Percentiles rank a stretch among this genome's conserved stretches.
Evolutionary conservation across 2,329 filamentous ascomycete species (phyloP).

Genomic region (Pseudogymnoascus sp.): DNA sequence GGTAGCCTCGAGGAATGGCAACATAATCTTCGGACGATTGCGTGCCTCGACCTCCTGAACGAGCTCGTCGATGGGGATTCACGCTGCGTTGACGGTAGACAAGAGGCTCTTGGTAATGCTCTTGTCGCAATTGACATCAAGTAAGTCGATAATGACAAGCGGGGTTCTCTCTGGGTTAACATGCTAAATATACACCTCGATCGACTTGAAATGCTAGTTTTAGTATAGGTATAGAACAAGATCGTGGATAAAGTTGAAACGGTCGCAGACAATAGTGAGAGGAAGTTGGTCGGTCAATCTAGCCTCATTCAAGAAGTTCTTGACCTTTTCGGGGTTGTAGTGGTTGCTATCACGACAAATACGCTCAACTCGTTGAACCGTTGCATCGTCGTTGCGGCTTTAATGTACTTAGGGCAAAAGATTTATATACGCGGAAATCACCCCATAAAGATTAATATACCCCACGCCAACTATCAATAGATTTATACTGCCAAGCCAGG

Average conservation of each 20-base stretch:
- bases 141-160: slow-evolving; percentile 81
- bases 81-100: slow-evolving; percentile 70
- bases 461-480: too few relatives aligned
- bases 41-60: slow-evolving; percentile 91
- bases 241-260: slow-evolving; percentile 98
- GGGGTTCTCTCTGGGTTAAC: slow-evolving; percentile 90
- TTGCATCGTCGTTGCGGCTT: slow-evolving; percentile 86
- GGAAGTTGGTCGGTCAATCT: slow-evolving; percentile 86
- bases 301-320: slow-evolving; percentile 98
- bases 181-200: slow-evolving; percentile 94
- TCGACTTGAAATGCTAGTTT: slow-evolving; percentile 98
- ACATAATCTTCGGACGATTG: slow-evolving; percentile 87
- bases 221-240: slow-evolving; percentile 95
- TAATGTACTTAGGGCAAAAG: slow-evolving; percentile 99
- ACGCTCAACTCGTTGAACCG: slow-evolving; percentile 95
- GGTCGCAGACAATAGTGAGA: slow-evolving; percentile 95
- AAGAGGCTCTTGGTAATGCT: slow-evolving; percentile 89
- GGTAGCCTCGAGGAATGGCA: slow-evolving; percentile 93
- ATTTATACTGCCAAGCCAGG: too few relatives aligned
- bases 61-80: slow-evolving; percentile 88
- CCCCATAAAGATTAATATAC: too few relatives aligned
- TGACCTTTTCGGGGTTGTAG: slow-evolving; percentile 91
- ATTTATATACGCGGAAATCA: too few relatives aligned
- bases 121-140: slow-evolving; percentile 97
- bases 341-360: slow-evolving; percentile 90